These are phyloP conservation scores for Choanephora cucurbitarum DNA, from an alignment of 371 early-diverging fungal genomes.

Conservation along the genomic window DNA sequence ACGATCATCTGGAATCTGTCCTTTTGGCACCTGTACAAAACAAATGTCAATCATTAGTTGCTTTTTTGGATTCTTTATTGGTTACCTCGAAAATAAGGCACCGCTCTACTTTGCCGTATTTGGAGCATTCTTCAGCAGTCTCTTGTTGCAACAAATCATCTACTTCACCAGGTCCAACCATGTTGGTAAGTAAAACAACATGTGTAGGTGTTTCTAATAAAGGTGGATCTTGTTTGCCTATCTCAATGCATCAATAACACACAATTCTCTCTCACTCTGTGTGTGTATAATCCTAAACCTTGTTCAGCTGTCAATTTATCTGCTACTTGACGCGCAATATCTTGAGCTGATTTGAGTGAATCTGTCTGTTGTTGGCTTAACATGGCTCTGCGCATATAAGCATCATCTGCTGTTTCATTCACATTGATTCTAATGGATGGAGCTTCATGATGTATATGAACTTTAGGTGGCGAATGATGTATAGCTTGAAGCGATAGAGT, in stretches of 20 bases:
- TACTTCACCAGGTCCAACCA: constrained; percentile 72
- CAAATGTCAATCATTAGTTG: neutral
- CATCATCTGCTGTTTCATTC: constrained; percentile 72
- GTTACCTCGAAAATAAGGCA: constrained; percentile 71
- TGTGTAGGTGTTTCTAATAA: constrained; percentile 16
- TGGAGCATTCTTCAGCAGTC: constrained; percentile 75
- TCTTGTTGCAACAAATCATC: constrained; percentile 76
- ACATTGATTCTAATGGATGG: constrained; percentile 25
- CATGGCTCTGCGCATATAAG: constrained; percentile 62
- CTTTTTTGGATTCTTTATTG: neutral
- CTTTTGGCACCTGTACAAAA: constrained; percentile 46
- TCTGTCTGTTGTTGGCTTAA: constrained; percentile 42
- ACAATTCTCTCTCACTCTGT: constrained; percentile 1
- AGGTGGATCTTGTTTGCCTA: neutral
- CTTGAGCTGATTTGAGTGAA: constrained; percentile 20
- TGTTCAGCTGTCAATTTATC: constrained; percentile 42
- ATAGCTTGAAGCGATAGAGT: too few relatives aligned
- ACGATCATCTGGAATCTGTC: constrained; percentile 58
- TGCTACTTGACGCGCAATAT: constrained; percentile 39
- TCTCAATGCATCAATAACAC: constrained; percentile 26
- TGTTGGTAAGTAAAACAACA: constrained; percentile 62
- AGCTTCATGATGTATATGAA: too few relatives aligned
- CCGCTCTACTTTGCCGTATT: constrained; percentile 71
- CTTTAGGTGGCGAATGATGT: neutral
- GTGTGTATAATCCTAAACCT: constrained; percentile 46